phyloP scores from a whole-genome alignment of 2,329 filamentous ascomycete species.

The Hypoxylon sp. region DNA sequence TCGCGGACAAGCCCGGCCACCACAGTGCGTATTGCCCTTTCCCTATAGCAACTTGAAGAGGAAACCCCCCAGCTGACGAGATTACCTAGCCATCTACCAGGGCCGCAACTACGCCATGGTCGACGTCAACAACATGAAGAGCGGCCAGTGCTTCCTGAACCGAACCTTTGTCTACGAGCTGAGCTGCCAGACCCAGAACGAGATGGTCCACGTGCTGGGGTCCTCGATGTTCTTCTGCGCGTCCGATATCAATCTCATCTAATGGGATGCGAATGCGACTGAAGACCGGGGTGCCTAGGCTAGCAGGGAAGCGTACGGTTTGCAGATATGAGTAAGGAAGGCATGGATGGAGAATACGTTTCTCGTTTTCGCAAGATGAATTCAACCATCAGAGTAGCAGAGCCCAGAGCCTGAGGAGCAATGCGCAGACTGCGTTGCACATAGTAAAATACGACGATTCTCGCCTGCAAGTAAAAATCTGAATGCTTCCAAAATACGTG shows the following conservation, averaged over 20 bases:
- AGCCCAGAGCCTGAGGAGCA: too few species aligned
- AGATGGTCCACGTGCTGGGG: background rate
- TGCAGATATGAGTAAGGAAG: too few species aligned
- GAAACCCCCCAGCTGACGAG: background rate
- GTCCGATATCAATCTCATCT: background rate
- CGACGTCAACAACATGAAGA: conserved; percentile 4
- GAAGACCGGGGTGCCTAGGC: too few species aligned
- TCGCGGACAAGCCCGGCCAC: conserved; percentile 17
- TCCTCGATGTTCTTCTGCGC: conserved; percentile 24
- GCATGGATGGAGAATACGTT: too few species aligned
- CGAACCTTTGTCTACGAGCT: background rate
- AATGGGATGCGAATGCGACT: too few species aligned
- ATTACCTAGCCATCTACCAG: conserved; percentile 25
- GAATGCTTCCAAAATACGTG: too few species aligned
- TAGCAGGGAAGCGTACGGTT: too few species aligned
- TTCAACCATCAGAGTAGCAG: too few species aligned
- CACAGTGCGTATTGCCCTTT: conserved; percentile 21
- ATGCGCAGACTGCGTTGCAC: too few species aligned
- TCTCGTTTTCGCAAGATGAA: too few species aligned
- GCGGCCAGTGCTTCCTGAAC: conserved; percentile 24
- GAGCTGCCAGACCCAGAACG: background rate
- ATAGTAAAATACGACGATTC: too few species aligned
- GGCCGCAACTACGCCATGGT: conserved; percentile 27
- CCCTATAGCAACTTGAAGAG: background rate
- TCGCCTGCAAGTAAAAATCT: too few species aligned